These are phyloP conservation scores for Pseudogymnoascus sp. DNA, from an alignment of 2,329 filamentous ascomycete species.

Conservation along the genomic window DNA sequence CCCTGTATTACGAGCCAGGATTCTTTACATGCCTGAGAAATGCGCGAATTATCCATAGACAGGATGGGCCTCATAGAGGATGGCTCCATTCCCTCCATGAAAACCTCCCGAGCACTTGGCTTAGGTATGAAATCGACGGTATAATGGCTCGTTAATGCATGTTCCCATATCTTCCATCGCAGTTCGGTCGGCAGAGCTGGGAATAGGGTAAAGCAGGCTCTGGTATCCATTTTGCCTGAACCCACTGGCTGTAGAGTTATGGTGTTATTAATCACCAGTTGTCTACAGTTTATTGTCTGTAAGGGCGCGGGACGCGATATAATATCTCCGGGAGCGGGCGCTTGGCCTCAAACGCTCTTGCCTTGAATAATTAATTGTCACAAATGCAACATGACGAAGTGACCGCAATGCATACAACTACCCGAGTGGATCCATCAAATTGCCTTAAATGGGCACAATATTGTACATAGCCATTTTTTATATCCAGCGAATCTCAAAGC, in stretches of 20 bases:
- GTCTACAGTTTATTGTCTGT: background rate
- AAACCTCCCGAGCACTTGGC: no score
- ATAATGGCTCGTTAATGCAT: conserved; percentile 19
- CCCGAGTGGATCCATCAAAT: no score
- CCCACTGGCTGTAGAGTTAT: background rate
- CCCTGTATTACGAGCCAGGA: background rate
- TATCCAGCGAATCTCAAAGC: background rate
- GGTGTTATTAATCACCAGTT: background rate
- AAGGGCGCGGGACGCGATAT: no score
- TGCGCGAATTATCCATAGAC: background rate
- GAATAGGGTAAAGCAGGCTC: conserved; percentile 19
- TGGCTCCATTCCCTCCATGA: background rate
- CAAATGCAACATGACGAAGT: no score
- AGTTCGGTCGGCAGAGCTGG: conserved; percentile 24
- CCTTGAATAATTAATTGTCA: no score
- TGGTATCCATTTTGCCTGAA: background rate
- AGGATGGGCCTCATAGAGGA: background rate
- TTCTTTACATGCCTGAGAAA: background rate
- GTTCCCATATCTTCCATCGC: conserved; percentile 25
- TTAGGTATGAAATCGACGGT: conserved; percentile 15
- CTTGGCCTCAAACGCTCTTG: no score
- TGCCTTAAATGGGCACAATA: no score
- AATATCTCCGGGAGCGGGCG: no score
- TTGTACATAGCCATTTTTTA: no score
- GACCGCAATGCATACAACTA: no score